Evolutionary conservation across 805 yeast species (phyloP).

Genomic region (Komagataella populi): DNA sequence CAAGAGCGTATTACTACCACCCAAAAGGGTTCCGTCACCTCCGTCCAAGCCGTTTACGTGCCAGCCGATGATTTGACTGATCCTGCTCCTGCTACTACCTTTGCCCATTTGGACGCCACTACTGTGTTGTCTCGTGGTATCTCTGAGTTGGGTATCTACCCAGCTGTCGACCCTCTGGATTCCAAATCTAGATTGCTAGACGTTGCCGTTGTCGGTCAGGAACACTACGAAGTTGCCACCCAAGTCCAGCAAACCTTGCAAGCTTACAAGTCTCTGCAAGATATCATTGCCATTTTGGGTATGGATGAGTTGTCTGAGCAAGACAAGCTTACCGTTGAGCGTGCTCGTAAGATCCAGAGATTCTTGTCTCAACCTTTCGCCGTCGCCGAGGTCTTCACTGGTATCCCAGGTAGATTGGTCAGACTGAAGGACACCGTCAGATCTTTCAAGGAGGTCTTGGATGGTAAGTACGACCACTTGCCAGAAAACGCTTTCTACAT

Average conservation of each 20-base stretch:
- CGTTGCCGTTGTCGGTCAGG: conserved; percentile 94
- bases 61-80: conserved; percentile 99
- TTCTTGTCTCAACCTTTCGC: conserved; percentile 99
- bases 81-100: conserved; percentile 99
- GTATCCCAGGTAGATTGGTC: conserved; percentile 96
- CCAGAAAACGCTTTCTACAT: conserved; percentile 99
- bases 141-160: conserved; percentile 99
- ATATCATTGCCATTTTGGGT: conserved; percentile 99
- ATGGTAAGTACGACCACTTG: conserved; percentile 95
- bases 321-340: conserved; percentile 98
- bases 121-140: conserved; percentile 99
- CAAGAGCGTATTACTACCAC: conserved; percentile 99
- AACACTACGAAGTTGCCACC: conserved; percentile 94
- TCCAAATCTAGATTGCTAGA: conserved; percentile 98
- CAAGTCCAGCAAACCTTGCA: conserved; percentile 96
- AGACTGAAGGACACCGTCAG: conserved; percentile 89
- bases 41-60: conserved; percentile 99
- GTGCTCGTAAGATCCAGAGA: conserved; percentile 99
- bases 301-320: conserved; percentile 99
- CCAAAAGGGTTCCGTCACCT: conserved; percentile 98
- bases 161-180: conserved; percentile 99
- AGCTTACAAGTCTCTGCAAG: conserved; percentile 99
- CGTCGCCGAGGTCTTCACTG: conserved; percentile 99
- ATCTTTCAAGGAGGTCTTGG: conserved; percentile 95
- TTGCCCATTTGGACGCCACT: conserved; percentile 99